Evolutionary conservation across 2,329 filamentous ascomycete species (phyloP), one percentile per base, ranked within the genome.

Genomic region (Colletotrichum limetticola): DNA sequence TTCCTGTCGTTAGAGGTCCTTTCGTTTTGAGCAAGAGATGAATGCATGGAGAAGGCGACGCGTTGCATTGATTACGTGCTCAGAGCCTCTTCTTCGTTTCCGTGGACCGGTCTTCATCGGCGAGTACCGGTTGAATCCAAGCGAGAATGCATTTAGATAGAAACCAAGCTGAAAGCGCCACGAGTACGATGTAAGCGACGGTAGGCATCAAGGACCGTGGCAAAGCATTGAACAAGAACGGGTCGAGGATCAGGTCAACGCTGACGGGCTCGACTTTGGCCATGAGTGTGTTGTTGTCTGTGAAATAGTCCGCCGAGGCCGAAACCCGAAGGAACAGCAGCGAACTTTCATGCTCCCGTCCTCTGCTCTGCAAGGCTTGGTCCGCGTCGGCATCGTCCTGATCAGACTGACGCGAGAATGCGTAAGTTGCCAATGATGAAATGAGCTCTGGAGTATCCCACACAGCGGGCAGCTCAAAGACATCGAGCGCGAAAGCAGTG

Each of bases 221-320:
- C 65, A 98, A 87, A 19, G 95, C 79, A 84, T 97, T 97, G 78
- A 92, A 83, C 53, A 97, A 74, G 79, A 92, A 98, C 0, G 95
- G 95, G 81, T 98, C 97, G 28, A 99, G 89, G 78, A 98, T 93
- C 81, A 91, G 83, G 77, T 99, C 96, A 64, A 93, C 93, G 66
- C 91, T 85, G 4, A 98, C 95, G 0, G 91, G 90, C 2, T 92
- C 92, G 16, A 94, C 93, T 74, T 87, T 78, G 61, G 85, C 83
- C 96, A 98, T 98, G 78, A 98, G 88, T 1, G 88, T 88, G 74
- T 85, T 83, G 79, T 98, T 89, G 71, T 91, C 87, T 12, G 94
- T 93, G 82, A 94, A 97, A 85, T 96, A 99, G 78, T 97, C 94
- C 59, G 97, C 95, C 24, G 92, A 91, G 16, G 95, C 90, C 75